Conservation (phyloP, 768 basidiomycete species). For the Boletus barrowsii region DNA sequence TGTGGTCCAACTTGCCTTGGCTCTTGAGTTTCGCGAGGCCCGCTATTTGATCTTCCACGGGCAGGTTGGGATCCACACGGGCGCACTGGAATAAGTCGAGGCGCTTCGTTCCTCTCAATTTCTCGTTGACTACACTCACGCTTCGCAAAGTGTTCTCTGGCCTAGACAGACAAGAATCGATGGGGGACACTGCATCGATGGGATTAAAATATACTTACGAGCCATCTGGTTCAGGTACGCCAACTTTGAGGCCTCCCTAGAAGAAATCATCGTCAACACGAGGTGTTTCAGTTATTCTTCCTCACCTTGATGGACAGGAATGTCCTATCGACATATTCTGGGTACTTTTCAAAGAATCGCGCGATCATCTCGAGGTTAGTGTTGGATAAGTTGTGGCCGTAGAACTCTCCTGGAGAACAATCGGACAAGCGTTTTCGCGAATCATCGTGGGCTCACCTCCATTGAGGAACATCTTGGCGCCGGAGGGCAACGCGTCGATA, state of each 20-base stretch:
- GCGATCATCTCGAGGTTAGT: slow-evolving; percentile 50
- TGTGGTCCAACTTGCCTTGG: slow-evolving; percentile 42
- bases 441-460: slow-evolving; percentile 33
- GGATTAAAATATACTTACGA: slow-evolving; percentile 20
- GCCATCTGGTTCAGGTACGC: slow-evolving; percentile 16
- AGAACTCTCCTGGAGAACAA: slow-evolving; percentile 49
- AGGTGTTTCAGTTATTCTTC: background rate
- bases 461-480: slow-evolving; percentile 50
- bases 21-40: slow-evolving; percentile 40
- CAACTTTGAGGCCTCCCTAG: slow-evolving; percentile 10
- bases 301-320: slow-evolving; percentile 36
- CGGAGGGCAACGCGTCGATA: slow-evolving; percentile 40
- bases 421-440: background rate
- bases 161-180: background rate
- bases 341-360: slow-evolving; percentile 46
- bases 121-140: slow-evolving; percentile 39
- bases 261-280: background rate
- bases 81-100: slow-evolving; percentile 59
- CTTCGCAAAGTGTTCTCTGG: slow-evolving; percentile 45
- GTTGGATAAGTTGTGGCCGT: slow-evolving; percentile 40
- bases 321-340: slow-evolving; percentile 32
- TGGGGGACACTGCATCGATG: background rate
- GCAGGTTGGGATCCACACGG: slow-evolving; percentile 39
- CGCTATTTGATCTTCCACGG: slow-evolving; percentile 45
- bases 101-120: slow-evolving; percentile 51